Percentiles rank a stretch among this genome's conserved stretches.
phyloP scores from a whole-genome alignment of 257 asterid genomes.

The Avicennia marina region DNA sequence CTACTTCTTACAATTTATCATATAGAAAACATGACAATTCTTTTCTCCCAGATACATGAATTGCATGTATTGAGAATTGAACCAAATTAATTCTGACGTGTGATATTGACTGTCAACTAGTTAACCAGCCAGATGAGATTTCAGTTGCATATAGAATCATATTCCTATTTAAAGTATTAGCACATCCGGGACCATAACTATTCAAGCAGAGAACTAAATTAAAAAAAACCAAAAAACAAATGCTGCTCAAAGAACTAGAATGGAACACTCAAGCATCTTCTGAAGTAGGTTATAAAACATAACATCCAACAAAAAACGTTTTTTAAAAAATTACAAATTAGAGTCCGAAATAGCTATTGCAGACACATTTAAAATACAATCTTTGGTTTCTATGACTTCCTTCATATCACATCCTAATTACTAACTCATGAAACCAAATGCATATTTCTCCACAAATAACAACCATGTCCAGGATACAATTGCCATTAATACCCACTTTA shows the following conservation, averaged over 20 bases:
- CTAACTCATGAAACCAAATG: neutral
- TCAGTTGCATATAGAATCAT: neutral
- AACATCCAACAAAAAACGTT: neutral
- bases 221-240: neutral
- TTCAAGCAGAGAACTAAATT: neutral
- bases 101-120: neutral
- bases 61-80: neutral
- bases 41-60: neutral
- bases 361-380: neutral
- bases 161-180: neutral
- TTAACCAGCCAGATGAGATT: neutral
- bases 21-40: neutral
- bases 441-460: neutral
- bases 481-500: too few relatives aligned
- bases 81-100: neutral
- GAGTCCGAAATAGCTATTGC: neutral
- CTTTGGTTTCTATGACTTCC: neutral
- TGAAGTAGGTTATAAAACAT: neutral
- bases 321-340: neutral
- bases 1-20: neutral
- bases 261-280: neutral
- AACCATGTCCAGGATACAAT: neutral
- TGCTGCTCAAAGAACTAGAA: neutral
- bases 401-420: neutral
- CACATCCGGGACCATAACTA: neutral